These are phyloP conservation scores for Teunomyces stri DNA, from an alignment of 805 yeast genomes.

Conservation along the genomic window DNA sequence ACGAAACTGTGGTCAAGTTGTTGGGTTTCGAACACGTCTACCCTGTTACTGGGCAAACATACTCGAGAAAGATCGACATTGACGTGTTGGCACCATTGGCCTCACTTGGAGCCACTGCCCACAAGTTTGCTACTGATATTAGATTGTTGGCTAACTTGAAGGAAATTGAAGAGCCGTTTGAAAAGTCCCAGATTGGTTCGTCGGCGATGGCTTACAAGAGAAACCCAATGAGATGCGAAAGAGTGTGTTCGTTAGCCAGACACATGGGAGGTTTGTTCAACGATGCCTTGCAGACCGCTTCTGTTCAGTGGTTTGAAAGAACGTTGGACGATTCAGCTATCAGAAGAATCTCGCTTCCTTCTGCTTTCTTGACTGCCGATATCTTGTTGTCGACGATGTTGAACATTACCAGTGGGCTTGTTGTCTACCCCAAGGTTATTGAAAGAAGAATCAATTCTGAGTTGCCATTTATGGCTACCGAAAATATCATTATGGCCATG, in stretches of 20 bases:
- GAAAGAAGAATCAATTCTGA: constrained; percentile 93
- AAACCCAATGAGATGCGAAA: constrained; percentile 98
- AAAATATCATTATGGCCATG: constrained; percentile 99
- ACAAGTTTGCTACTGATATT: constrained; percentile 96
- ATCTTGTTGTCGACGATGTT: constrained; percentile 83
- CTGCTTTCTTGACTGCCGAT: constrained; percentile 95
- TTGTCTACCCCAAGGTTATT: constrained; percentile 97
- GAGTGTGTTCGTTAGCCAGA: constrained; percentile 97
- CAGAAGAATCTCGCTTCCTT: constrained; percentile 93
- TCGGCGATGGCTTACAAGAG: constrained; percentile 99
- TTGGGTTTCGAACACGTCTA: constrained; percentile 93
- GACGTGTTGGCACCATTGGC: constrained; percentile 91
- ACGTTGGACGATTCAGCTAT: constrained; percentile 97
- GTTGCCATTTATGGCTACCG: constrained; percentile 99
- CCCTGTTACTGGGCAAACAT: constrained; percentile 99
- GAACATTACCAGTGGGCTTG: constrained; percentile 92
- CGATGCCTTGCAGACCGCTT: constrained; percentile 94
- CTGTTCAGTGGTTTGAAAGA: constrained; percentile 99
- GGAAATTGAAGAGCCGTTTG: constrained; percentile 98
- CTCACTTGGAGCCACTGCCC: constrained; percentile 93
- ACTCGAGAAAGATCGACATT: constrained; percentile 95
- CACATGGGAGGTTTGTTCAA: constrained; percentile 88
- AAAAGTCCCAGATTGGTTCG: constrained; percentile 97
- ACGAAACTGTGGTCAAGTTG: constrained; percentile 87
- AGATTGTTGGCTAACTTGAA: constrained; percentile 94